Conservation (phyloP, 805 yeast genomes). For the Starmerella vaccinii region DNA sequence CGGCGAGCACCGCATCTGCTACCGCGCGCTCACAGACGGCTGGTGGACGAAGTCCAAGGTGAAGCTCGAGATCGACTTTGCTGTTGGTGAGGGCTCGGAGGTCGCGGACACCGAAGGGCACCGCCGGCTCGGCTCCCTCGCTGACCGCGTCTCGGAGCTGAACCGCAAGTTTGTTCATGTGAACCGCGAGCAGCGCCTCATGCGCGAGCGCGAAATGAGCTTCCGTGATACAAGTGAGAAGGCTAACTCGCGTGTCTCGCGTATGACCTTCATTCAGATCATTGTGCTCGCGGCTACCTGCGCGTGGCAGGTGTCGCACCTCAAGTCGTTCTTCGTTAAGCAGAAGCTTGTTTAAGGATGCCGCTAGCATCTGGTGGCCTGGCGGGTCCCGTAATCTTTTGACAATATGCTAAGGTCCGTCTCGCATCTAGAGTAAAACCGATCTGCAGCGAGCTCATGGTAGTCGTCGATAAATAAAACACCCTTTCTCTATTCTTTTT, state of each 20-base stretch:
- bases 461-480: too few relatives aligned
- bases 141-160: conserved; percentile 47
- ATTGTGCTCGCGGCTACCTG: conserved; percentile 59
- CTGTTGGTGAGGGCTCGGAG: conserved; percentile 49
- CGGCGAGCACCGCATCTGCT: conserved; percentile 79
- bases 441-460: too few relatives aligned
- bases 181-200: conserved; percentile 52
- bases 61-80: conserved; percentile 65
- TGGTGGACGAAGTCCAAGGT: conserved; percentile 54
- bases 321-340: conserved; percentile 74
- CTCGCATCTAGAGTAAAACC: too few relatives aligned
- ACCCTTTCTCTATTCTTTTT: too few relatives aligned
- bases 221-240: conserved; percentile 71
- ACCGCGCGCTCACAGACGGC: conserved; percentile 48
- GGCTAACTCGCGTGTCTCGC: conserved; percentile 61
- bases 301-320: conserved; percentile 62
- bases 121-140: conserved; percentile 43
- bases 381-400: too few relatives aligned
- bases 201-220: conserved; percentile 55
- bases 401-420: too few relatives aligned
- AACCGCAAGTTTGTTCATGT: conserved; percentile 49
- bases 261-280: conserved; percentile 67
- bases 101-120: conserved; percentile 53
- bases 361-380: background rate
- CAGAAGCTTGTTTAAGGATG: conserved; percentile 61